A percentile compares a stretch with the other conserved stretches of the same genome.
Conservation (phyloP, 2,329 filamentous ascomycete genomes). For the Volutella citrinella region DNA sequence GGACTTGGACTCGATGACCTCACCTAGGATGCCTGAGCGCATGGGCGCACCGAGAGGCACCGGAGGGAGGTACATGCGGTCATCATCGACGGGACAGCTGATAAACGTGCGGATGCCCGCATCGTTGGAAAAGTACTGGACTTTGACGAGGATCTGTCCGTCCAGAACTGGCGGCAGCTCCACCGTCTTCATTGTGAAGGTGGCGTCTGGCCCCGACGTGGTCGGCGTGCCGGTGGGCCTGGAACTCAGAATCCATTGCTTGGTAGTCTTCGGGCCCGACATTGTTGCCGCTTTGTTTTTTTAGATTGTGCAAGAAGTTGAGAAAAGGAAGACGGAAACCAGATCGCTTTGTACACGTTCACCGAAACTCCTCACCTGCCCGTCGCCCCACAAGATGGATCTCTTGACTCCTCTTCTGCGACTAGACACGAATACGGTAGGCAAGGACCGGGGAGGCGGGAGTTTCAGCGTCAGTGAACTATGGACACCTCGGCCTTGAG, state of each 20-base stretch:
- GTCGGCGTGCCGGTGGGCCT: conserved; percentile 5
- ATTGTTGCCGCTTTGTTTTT: too few species aligned
- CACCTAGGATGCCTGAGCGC: conserved; percentile 10
- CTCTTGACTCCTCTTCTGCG: too few species aligned
- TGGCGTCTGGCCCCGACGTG: conserved; percentile 8
- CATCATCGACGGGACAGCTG: conserved; percentile 3
- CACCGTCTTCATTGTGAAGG: conserved; percentile 6
- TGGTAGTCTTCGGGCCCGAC: conserved; percentile 5
- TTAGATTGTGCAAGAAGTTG: too few species aligned
- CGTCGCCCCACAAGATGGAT: too few species aligned
- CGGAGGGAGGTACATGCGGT: conserved; percentile 10
- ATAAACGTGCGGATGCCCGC: conserved; percentile 10
- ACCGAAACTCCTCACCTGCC: too few species aligned
- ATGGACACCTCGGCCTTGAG: too few species aligned
- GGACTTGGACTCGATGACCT: conserved; percentile 9
- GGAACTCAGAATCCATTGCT: conserved; percentile 10
- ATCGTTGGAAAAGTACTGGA: conserved; percentile 12
- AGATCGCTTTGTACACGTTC: too few species aligned
- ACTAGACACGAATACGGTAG: too few species aligned
- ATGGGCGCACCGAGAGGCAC: conserved; percentile 10
- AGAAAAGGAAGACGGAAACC: too few species aligned
- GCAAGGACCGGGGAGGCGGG: too few species aligned
- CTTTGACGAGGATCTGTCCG: conserved; percentile 10
- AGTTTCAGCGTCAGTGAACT: too few species aligned
- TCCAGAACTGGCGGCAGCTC: conserved; percentile 6